Percentiles rank a stretch among this genome's conserved stretches.
phyloP scores from a whole-genome alignment of 495 filamentous ascomycete genomes.

The Evansstolkia leycettana region DNA sequence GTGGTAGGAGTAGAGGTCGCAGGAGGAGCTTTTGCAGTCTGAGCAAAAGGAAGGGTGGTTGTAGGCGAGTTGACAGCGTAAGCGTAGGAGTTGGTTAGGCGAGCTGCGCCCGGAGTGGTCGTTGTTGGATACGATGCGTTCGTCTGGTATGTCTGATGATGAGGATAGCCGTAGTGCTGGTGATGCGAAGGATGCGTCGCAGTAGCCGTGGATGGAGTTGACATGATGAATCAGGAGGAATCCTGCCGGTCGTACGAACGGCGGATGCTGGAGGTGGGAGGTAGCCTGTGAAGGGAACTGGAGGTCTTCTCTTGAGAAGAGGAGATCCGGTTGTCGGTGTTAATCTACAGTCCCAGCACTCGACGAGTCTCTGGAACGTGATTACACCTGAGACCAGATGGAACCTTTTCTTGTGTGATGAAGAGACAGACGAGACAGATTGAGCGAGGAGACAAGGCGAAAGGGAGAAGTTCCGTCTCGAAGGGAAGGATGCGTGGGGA shows the following conservation, averaged over 20 bases:
- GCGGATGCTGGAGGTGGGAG: slow-evolving; percentile 53
- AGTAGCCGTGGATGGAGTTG: slow-evolving; percentile 72
- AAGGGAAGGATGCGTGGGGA: slow-evolving; percentile 1
- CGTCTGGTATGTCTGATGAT: slow-evolving; percentile 50
- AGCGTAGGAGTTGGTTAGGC: slow-evolving; percentile 36
- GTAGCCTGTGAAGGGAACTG: slow-evolving; percentile 64
- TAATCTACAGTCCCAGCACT: neutral
- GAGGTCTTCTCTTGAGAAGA: too few species aligned
- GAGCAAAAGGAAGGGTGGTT: slow-evolving; percentile 23
- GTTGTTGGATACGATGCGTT: slow-evolving; percentile 40
- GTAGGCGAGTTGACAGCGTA: slow-evolving; percentile 33
- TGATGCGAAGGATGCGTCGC: slow-evolving; percentile 64
- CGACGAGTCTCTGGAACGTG: neutral
- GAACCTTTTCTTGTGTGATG: too few species aligned
- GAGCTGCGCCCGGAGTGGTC: slow-evolving; percentile 38
- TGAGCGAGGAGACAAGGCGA: neutral
- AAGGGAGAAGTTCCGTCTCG: neutral
- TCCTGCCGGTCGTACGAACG: slow-evolving; percentile 22
- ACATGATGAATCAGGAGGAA: slow-evolving; percentile 48
- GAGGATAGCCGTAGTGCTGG: slow-evolving; percentile 55
- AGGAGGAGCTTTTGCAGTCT: slow-evolving; percentile 22
- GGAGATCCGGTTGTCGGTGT: slow-evolving; percentile 38
- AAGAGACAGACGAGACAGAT: too few species aligned
- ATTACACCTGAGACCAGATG: neutral
- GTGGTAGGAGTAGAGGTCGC: slow-evolving; percentile 23